phyloP scores from a whole-genome alignment of 2,329 filamentous ascomycete species.

The Myriangium duriaei region DNA sequence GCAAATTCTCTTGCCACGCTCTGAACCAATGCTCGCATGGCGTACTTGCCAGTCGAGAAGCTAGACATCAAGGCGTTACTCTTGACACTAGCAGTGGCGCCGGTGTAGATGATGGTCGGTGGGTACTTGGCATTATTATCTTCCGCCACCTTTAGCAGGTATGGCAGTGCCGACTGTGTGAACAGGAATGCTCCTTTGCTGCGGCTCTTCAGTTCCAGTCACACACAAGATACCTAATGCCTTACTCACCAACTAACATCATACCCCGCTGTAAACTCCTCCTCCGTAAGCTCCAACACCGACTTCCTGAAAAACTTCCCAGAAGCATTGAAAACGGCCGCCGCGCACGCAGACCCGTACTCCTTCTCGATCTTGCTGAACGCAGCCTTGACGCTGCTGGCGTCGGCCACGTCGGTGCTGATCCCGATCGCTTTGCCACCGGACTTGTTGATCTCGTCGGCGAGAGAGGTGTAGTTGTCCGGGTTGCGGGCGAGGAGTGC shows the following conservation, averaged over 20 bases:
- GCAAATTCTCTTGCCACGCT: conserved; percentile 73
- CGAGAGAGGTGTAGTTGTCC: conserved; percentile 52
- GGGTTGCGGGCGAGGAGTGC: conserved; percentile 60
- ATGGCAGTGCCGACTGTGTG: conserved; percentile 56
- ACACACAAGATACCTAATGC: too few relatives aligned
- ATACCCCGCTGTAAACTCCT: conserved; percentile 42
- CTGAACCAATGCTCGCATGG: conserved; percentile 59
- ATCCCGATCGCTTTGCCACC: conserved; percentile 63
- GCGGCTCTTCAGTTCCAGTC: too few relatives aligned
- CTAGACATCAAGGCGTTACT: conserved; percentile 55
- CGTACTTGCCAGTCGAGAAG: conserved; percentile 74
- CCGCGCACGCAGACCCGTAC: conserved; percentile 37
- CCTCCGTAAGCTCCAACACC: conserved; percentile 47
- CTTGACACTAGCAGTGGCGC: conserved; percentile 68
- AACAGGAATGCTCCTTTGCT: conserved; percentile 64
- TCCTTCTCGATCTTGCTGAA: conserved; percentile 51
- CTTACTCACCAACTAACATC: conserved; percentile 38
- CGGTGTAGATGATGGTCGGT: conserved; percentile 73
- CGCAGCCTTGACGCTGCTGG: conserved; percentile 43
- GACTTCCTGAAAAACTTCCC: conserved; percentile 47
- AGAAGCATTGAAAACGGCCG: conserved; percentile 59
- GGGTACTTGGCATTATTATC: conserved; percentile 42
- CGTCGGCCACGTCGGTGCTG: conserved; percentile 49
- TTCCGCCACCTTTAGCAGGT: conserved; percentile 50
- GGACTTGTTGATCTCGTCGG: conserved; percentile 51